These are phyloP conservation scores for Exophiala aquamarina DNA, from an alignment of 2,329 filamentous ascomycete species.

Conservation along the genomic window DNA sequence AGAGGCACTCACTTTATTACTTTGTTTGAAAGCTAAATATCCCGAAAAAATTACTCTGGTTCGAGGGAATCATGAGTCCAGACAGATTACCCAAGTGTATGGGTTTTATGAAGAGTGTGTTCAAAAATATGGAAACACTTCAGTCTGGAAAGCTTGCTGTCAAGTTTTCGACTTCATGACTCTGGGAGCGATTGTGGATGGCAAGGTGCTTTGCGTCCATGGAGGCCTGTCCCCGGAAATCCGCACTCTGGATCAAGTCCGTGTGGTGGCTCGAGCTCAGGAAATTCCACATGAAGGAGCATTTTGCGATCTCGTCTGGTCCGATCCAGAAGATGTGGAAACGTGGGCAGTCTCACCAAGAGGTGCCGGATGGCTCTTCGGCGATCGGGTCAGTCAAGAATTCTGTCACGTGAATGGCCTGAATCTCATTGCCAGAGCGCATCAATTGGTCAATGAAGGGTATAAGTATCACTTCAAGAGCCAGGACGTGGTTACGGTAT, in stretches of 20 bases:
- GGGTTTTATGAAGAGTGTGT: conserved; percentile 89
- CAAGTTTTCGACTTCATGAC: conserved; percentile 78
- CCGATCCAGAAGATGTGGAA: conserved; percentile 70
- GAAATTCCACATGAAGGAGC: conserved; percentile 76
- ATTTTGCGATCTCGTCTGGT: conserved; percentile 76
- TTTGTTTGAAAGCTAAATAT: conserved; percentile 50
- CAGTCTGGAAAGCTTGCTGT: conserved; percentile 77
- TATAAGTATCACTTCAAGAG: conserved; percentile 94
- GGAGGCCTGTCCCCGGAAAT: conserved; percentile 72
- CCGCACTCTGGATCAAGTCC: conserved; percentile 71
- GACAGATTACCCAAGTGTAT: conserved; percentile 96
- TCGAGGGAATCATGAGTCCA: conserved; percentile 88
- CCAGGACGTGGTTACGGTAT: conserved; percentile 84
- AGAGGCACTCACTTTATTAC: conserved; percentile 68
- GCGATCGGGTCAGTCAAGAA: conserved; percentile 71
- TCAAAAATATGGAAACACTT: conserved; percentile 74
- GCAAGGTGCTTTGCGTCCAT: conserved; percentile 72
- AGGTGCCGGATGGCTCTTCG: conserved; percentile 67
- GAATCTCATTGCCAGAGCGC: conserved; percentile 69
- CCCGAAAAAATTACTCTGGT: conserved; percentile 72
- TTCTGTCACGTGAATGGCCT: conserved; percentile 77
- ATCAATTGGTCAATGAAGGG: conserved; percentile 74
- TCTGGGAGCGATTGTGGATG: conserved; percentile 71
- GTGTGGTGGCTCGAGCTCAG: conserved; percentile 70
- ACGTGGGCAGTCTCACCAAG: conserved; percentile 69